These are phyloP conservation scores for Orbilia blumenaviensis DNA, from an alignment of 2,329 filamentous ascomycete species.

Conservation along the genomic window DNA sequence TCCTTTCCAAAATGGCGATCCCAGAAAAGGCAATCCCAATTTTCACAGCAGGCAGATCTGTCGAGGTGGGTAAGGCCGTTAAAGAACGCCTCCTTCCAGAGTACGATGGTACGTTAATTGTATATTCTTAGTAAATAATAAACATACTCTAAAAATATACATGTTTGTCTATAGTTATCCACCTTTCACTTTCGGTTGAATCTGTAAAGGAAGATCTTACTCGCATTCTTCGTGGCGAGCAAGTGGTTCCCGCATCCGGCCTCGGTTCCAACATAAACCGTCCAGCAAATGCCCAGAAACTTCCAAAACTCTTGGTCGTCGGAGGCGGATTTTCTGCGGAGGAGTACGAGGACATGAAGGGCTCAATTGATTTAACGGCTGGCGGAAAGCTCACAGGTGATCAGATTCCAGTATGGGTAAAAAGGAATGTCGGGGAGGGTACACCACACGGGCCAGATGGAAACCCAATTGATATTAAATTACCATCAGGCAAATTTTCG, in stretches of 20 bases:
- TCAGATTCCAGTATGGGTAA: constrained; percentile 35
- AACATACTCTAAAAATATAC: background rate
- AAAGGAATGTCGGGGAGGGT: background rate
- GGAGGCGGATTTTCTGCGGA: constrained; percentile 39
- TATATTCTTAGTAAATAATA: background rate
- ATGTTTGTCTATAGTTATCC: constrained; percentile 28
- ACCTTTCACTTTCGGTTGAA: constrained; percentile 21
- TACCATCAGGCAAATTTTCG: constrained; percentile 14
- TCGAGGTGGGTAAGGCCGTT: constrained; percentile 11
- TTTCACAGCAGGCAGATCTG: constrained; percentile 33
- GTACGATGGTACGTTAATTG: constrained; percentile 27
- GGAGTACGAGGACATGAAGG: constrained; percentile 38
- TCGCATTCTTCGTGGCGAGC: constrained; percentile 34
- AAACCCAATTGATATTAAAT: constrained; percentile 5
- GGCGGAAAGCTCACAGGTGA: constrained; percentile 15
- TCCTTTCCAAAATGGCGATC: constrained; percentile 19
- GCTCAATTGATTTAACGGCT: constrained; percentile 37
- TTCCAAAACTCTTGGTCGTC: constrained; percentile 28
- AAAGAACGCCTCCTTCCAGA: constrained; percentile 41
- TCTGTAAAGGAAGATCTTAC: constrained; percentile 32
- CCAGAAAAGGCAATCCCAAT: constrained; percentile 29
- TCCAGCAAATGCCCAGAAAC: constrained; percentile 22
- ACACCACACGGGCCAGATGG: constrained; percentile 3
- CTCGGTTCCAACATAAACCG: constrained; percentile 42
- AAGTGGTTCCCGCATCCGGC: constrained; percentile 5